Conservation (phyloP, 257 asterid genomes). For the Perilla frutescens region DNA sequence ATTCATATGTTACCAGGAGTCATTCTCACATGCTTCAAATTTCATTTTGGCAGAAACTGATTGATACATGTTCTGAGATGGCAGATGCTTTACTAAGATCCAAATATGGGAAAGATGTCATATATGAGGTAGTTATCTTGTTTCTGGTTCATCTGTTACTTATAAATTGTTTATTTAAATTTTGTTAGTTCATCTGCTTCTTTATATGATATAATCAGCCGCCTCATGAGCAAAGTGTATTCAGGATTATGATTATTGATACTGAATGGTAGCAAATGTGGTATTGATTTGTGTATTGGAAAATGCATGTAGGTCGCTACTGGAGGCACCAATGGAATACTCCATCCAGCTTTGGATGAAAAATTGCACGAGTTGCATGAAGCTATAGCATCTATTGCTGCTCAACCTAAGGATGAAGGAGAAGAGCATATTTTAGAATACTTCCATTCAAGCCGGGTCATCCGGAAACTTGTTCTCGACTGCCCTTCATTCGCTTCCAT, state of each 20-base stretch:
- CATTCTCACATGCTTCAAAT: conserved; percentile 3
- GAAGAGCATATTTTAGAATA: conserved; percentile 75
- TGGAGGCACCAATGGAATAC: conserved; percentile 79
- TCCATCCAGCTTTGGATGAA: conserved; percentile 61
- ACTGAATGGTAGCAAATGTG: not conserved
- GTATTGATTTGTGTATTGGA: conserved; percentile 4
- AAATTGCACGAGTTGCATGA: conserved; percentile 59
- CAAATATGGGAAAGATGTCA: conserved; percentile 78
- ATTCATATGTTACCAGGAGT: not conserved
- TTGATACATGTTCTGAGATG: conserved; percentile 70
- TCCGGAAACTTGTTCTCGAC: conserved; percentile 74
- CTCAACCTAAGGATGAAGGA: conserved; percentile 66
- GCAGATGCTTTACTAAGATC: conserved; percentile 66
- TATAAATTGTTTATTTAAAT: conserved; percentile 7
- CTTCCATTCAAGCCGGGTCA: conserved; percentile 81
- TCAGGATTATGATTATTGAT: not conserved
- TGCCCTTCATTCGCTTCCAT: conserved; percentile 77
- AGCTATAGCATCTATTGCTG: conserved; percentile 68
- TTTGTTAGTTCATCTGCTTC: no score
- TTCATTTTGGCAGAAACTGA: conserved; percentile 67
- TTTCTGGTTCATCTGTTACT: conserved; percentile 5
- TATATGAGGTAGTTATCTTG: conserved; percentile 71
- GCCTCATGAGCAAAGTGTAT: not conserved
- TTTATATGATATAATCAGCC: not conserved
- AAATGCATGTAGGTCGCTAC: conserved; percentile 59